Base-by-base conservation (phyloP, 2,329 filamentous ascomycete genomes). In the Colletotrichum echinochloae region DNA sequence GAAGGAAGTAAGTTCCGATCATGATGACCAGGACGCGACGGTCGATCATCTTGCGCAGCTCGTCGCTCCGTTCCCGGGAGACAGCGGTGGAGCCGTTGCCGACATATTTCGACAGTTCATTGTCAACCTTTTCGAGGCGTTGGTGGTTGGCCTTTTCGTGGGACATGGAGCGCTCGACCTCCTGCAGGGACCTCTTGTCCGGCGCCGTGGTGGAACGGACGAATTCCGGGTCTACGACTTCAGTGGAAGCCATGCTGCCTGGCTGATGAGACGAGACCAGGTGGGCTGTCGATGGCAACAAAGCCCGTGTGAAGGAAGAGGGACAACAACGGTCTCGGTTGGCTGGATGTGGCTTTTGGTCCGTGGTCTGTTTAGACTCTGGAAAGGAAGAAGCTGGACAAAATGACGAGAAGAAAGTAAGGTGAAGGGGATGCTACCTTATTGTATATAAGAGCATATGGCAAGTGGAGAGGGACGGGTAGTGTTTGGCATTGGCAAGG, bases 1-100 rank as follows among this genome's bases (percentile, higher is more conserved):
- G 92, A 28, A 94, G 80, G 76, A 94, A 93, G 79, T 94, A 94
- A 0, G 91, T 93, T 57, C 86, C 79, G 67, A 94, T 86, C 92
- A 94, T 94, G 77, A 94, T 84, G 2, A 86, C 80, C 52, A 95
- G 81, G 2, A 94, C 87, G 39, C 91, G 87, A 72, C 83, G 86
- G 79, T 94, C 91, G 73, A 94, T 92, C 82, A 89, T 82, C 61
- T 80, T 85, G 72, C 88, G 89, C 62, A 94, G 83, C 37, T 90
- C 83, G 48, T 80, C 84, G 78, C 88, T 90, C 64, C 91, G 88
- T 68, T 87, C 88, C 1, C 84, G 81, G 4, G 86, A 83, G 75
- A 94, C 89, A 2, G 87, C 81, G 60, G 93, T 81, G 7, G 81
- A 82, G 23, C 78, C 84, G 26, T 85, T 84, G 26, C 85, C 85